Conservation (phyloP, 768 basidiomycete species). For the Phanerochaete sordida region DNA sequence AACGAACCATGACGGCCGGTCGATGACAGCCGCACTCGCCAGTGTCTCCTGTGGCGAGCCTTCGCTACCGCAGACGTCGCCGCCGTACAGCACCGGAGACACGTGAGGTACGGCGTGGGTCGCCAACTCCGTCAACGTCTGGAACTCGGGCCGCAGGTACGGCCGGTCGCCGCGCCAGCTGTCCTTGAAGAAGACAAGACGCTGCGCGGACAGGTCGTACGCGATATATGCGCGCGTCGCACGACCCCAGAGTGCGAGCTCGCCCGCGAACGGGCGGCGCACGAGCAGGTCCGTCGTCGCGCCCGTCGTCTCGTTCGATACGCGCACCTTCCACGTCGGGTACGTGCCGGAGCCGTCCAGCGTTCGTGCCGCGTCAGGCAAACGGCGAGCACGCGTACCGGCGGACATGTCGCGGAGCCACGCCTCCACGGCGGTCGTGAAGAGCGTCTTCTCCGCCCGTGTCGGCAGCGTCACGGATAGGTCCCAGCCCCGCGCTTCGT, state of each 20-base stretch:
- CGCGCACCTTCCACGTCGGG: background rate
- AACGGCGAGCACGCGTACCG: background rate
- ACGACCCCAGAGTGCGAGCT: conserved; percentile 14
- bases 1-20: no score
- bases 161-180: background rate
- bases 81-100: background rate
- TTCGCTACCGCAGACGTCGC: background rate
- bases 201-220: conserved; percentile 19
- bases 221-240: conserved; percentile 21
- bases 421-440: background rate
- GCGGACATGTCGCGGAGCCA: background rate
- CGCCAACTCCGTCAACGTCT: background rate
- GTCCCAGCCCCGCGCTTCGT: background rate
- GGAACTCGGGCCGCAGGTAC: background rate
- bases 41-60: background rate
- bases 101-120: background rate
- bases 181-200: conserved; percentile 4
- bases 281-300: background rate
- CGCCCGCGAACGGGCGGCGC: background rate
- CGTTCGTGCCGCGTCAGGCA: background rate
- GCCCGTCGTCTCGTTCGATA: background rate
- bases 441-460: conserved; percentile 8
- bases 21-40: no score
- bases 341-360: background rate
- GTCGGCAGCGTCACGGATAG: background rate